Percentiles rank a stretch among this genome's conserved stretches.
These are phyloP conservation scores for Phytophthora sojae DNA, from an alignment of 352 stramenopile species.

Conservation along the genomic window DNA sequence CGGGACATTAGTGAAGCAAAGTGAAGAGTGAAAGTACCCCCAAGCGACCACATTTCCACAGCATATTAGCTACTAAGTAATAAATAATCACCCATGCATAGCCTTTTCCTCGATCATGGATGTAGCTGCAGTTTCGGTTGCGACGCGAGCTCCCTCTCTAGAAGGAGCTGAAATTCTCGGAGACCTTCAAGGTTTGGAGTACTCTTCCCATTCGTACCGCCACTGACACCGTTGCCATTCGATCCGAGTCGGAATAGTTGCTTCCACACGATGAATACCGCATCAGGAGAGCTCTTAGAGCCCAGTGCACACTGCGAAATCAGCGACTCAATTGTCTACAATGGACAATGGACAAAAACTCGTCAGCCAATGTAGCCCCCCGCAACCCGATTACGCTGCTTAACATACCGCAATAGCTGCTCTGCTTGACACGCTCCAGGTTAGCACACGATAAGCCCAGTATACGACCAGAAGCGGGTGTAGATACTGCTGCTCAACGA, in stretches of 20 bases:
- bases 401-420: slow-evolving; percentile 59
- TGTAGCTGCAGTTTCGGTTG: slow-evolving; percentile 66
- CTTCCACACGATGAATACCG: slow-evolving; percentile 66
- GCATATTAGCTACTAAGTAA: slow-evolving; percentile 14
- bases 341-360: slow-evolving; percentile 1
- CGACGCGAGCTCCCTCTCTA: slow-evolving; percentile 58
- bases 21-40: not conserved
- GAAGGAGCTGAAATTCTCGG: slow-evolving; percentile 43
- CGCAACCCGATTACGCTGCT: not conserved
- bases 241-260: slow-evolving; percentile 59
- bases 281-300: slow-evolving; percentile 56
- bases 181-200: slow-evolving; percentile 26
- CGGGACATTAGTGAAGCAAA: slow-evolving; percentile 51
- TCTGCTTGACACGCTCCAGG: slow-evolving; percentile 70
- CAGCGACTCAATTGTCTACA: slow-evolving; percentile 71
- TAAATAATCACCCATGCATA: slow-evolving; percentile 29
- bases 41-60: slow-evolving; percentile 16
- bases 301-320: slow-evolving; percentile 68
- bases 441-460: slow-evolving; percentile 71
- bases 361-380: slow-evolving; percentile 3
- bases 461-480: slow-evolving; percentile 72
- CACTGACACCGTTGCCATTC: slow-evolving; percentile 3
- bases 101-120: slow-evolving; percentile 33
- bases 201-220: slow-evolving; percentile 16
- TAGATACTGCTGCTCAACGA: slow-evolving; percentile 65